phyloP scores from a whole-genome alignment of 768 basidiomycete species.

The Dioszegia hungarica region DNA sequence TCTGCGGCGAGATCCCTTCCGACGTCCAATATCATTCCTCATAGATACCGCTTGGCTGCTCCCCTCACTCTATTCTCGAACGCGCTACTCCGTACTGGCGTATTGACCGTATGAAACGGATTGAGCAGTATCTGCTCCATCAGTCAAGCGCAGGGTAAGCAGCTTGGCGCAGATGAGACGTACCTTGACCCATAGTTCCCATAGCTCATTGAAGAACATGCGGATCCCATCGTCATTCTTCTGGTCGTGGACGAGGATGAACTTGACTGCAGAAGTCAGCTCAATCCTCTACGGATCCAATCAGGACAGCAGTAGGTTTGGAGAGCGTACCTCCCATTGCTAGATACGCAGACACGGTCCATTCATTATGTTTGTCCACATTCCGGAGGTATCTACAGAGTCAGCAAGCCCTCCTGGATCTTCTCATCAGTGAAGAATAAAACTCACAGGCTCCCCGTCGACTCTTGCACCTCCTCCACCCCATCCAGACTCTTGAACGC shows the following conservation, averaged over 20 bases:
- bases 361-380: conserved; percentile 97
- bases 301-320: too few relatives aligned
- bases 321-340: conserved; percentile 91
- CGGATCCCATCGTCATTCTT: conserved; percentile 98
- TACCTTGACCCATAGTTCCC: conserved; percentile 97
- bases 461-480: conserved; percentile 76
- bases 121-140: conserved; percentile 70
- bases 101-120: conserved; percentile 93
- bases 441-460: conserved; percentile 47
- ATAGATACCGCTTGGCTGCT: conserved; percentile 60
- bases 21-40: too few relatives aligned
- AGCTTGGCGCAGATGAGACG: conserved; percentile 6
- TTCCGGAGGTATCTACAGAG: conserved; percentile 82
- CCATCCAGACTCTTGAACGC: conserved; percentile 93
- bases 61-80: conserved; percentile 82
- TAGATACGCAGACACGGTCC: conserved; percentile 94
- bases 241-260: conserved; percentile 85
- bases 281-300: too few relatives aligned
- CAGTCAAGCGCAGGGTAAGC: background rate
- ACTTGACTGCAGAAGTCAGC: conserved; percentile 66
- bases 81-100: conserved; percentile 66
- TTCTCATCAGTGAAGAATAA: background rate
- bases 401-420: background rate
- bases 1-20: too few relatives aligned
- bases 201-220: conserved; percentile 85